Base-by-base conservation (phyloP, 192 early-diverging fungal genomes). In the Podila clonocystis region DNA sequence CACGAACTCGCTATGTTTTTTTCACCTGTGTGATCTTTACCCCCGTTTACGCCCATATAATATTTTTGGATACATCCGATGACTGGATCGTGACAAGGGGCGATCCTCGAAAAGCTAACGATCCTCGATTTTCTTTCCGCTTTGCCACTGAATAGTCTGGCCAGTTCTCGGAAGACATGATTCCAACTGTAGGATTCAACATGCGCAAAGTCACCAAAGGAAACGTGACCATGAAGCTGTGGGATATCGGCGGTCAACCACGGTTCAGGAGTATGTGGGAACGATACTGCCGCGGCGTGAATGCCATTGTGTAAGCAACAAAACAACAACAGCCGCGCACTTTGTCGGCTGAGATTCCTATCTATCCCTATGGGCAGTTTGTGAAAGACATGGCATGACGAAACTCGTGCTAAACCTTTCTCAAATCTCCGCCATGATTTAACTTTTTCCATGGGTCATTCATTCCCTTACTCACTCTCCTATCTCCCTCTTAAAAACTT, bases 241-340 rank as follows among this genome's bases (percentile, higher is more conserved):
- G 98, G 98, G 98, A 99, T 86, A 91, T 99, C 82, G 98, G 98
- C 48, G 98, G 98, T 9, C 98, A 99, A 80, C 94, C 97, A 59
- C 85, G 98, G 68, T 98, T 99, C 86, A 84, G 98, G 58, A 95
- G 93, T 83, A 99, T 99, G 97, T 99, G 98, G 93, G 92, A 93
- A 73, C 82, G 92, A 75, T 94, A 93, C 77, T 94, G 92, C 72
- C 83, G 92, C 84, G 96, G 97, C 31, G 98, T 99, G 36, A 97
- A 99, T 77, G 95, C 97, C 6, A 99, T 99, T 70, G 97, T 99
- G 92, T 96, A 87, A 82, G 93, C 65, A 33, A 11, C 26, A 9
- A 52, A 57, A 33, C 6, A 45, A 45, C 11, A 45, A 45, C 11
- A 45, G 41, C 41, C 41, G 11, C 41, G 41, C 34, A 24, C 33